Evolutionary conservation across 441 rosid species (phyloP).

Genomic region (Pelargonium hybrid): DNA sequence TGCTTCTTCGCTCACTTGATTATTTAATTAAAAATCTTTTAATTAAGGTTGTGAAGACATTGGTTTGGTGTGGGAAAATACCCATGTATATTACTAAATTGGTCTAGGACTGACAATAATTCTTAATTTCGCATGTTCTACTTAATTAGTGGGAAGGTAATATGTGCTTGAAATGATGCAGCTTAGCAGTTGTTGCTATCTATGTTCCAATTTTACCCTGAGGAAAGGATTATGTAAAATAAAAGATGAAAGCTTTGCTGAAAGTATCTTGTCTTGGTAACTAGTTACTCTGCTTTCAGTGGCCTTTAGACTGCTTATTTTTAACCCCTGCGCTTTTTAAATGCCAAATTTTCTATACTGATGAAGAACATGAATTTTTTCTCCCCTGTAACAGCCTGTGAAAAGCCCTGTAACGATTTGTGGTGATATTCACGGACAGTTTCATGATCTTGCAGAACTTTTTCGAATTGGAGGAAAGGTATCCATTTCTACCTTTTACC

Average conservation of each 20-base stretch:
- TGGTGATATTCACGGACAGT: slow-evolving; percentile 67
- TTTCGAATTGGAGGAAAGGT: slow-evolving; percentile 23
- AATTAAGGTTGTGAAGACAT: background rate
- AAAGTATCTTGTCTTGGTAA: background rate
- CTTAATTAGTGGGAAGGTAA: slow-evolving; percentile 1
- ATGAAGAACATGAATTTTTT: slow-evolving; percentile 3
- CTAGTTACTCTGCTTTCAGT: slow-evolving; percentile 8
- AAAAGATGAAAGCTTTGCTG: background rate
- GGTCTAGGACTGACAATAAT: background rate
- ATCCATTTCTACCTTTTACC: slow-evolving; percentile 3
- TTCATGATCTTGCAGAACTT: slow-evolving; percentile 70
- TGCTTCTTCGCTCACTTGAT: background rate
- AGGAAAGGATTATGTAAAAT: background rate
- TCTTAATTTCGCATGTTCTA: background rate
- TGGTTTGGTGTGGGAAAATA: background rate
- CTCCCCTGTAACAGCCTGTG: background rate
- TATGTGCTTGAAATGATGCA: background rate
- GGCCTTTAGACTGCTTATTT: background rate
- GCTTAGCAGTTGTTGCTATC: background rate
- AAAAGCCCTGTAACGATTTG: slow-evolving; percentile 41
- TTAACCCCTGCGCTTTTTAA: background rate
- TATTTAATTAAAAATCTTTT: background rate
- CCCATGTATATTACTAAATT: background rate
- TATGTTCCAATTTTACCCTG: slow-evolving; percentile 5
- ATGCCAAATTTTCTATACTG: background rate